Conservation (phyloP, 495 filamentous ascomycete genomes). For the Jackrogersella multiformis region DNA sequence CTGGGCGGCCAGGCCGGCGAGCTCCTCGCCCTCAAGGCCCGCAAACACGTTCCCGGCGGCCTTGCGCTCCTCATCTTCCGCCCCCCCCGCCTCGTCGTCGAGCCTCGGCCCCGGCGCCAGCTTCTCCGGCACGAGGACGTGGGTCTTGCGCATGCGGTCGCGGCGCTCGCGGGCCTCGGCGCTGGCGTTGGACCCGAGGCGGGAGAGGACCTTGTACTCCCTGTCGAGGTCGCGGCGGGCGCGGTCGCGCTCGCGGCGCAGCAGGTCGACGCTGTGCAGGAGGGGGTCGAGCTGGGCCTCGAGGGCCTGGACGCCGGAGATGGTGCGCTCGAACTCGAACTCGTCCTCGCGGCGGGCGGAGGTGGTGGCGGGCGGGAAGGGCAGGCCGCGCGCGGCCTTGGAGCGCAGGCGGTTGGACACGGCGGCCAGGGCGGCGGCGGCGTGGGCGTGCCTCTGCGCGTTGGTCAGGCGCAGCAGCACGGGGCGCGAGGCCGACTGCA, state of each 20-base stretch:
- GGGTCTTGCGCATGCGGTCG: constrained; percentile 50
- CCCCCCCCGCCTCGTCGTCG: constrained; percentile 34
- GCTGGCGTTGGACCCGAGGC: constrained; percentile 51
- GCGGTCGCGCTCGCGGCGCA: constrained; percentile 52
- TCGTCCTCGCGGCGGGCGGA: constrained; percentile 50
- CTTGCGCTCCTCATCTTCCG: too few relatives aligned
- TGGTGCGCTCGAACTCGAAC: constrained; percentile 55
- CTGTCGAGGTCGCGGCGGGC: constrained; percentile 50
- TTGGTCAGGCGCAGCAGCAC: constrained; percentile 54
- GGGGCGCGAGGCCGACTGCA: constrained; percentile 51
- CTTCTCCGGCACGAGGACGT: constrained; percentile 52
- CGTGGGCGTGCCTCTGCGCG: constrained; percentile 49
- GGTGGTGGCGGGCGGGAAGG: constrained; percentile 53
- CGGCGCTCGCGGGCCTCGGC: constrained; percentile 51
- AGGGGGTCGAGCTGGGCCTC: constrained; percentile 55
- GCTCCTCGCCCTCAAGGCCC: constrained; percentile 46
- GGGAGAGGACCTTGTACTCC: constrained; percentile 51
- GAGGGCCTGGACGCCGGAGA: constrained; percentile 49
- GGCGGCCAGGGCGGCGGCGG: constrained; percentile 46
- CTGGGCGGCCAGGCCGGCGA: constrained; percentile 52
- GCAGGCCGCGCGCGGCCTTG: constrained; percentile 52
- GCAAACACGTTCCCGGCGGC: constrained; percentile 47
- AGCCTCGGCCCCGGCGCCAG: constrained; percentile 1
- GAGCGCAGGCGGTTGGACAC: constrained; percentile 48
- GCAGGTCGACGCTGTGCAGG: constrained; percentile 55